These are phyloP conservation scores for Spencermartinsiella ligniputridi DNA, from an alignment of 1,139 yeast genomes.

Conservation along the genomic window DNA sequence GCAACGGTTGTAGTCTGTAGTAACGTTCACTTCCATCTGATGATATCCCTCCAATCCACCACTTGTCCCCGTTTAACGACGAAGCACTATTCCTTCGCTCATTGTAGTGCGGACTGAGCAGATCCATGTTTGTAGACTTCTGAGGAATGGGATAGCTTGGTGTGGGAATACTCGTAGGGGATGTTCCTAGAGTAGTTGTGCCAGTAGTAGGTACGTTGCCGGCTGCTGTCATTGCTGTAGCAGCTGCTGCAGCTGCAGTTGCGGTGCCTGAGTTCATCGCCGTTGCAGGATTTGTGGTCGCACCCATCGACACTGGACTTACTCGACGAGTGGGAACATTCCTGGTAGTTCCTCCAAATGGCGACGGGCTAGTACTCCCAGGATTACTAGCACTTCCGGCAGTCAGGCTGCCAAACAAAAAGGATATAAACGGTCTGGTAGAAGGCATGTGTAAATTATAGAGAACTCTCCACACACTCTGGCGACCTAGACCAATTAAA, in stretches of 20 bases:
- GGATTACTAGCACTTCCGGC: slow-evolving; percentile 6
- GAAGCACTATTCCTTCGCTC: slow-evolving; percentile 19
- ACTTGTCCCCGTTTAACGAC: slow-evolving; percentile 22
- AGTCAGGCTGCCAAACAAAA: slow-evolving; percentile 24
- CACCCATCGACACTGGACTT: neutral
- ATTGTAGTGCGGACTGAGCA: slow-evolving; percentile 8
- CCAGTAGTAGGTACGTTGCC: slow-evolving; percentile 4
- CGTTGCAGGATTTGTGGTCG: slow-evolving; percentile 2
- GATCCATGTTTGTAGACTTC: slow-evolving; percentile 4
- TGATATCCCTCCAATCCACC: slow-evolving; percentile 34
- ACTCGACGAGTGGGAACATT: neutral
- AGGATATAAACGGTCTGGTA: slow-evolving; percentile 29
- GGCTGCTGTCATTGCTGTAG: slow-evolving; percentile 1
- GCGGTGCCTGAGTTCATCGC: slow-evolving; percentile 1
- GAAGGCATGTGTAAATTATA: slow-evolving; percentile 24
- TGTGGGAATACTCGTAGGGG: neutral
- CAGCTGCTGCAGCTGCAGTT: neutral
- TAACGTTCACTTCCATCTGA: slow-evolving; percentile 31
- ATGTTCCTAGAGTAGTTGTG: neutral
- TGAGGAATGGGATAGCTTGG: slow-evolving; percentile 2
- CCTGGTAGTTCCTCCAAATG: neutral
- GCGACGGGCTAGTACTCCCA: neutral
- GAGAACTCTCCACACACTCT: neutral
- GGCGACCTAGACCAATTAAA: neutral
- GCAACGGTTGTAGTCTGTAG: slow-evolving; percentile 28